Evolutionary conservation across 148 eudicot genomes (phyloP), one percentile per base, ranked within the genome.

Genomic region (Chenopodium berlandieri): DNA sequence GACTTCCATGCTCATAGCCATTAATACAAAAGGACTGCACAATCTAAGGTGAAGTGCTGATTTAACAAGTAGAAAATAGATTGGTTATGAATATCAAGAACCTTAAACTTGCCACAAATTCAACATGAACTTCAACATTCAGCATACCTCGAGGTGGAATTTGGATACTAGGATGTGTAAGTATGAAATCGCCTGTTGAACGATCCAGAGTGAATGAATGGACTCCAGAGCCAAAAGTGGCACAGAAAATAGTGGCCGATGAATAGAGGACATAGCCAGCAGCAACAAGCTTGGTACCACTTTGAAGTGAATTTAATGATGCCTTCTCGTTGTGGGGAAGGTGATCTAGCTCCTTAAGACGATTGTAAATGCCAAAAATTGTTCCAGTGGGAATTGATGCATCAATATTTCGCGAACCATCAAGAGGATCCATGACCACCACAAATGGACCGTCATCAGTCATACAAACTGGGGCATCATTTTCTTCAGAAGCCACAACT

Each of bases 371-470:
- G 71, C 99, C 99, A 80, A 96, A 96, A 40, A 96, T 96, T 47
- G 98, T 92, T 77, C 99, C 99, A 0, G 99, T 96, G 64, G 98
- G 99, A 77, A 96, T 96, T 13, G 99, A 96, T 70, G 99, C 99
- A 85, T 96, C 99, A 32, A 96, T 96, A 81, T 96, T 96, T 8
- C 98, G 88, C 8, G 98, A 96, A 63, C 99, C 99, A 84, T 96
- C 99, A 34, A 96, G 91, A 75, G 98, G 99, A 87, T 96, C 99
- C 60, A 91, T 86, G 50, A 94, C 99, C 60, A 96, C 97, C 83
- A 96, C 99, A 78, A 86, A 96, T 75, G 99, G 99, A 84, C 91
- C 99, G 81, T 86, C 83, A 82, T 96, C 97, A 22, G 78, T 76
- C 56, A 96, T 80, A 93, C 94, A 94, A 79, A 92, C 83, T 17